A percentile compares a stretch with the other conserved stretches of the same genome.
Evolutionary conservation across 345 rosid genomes (phyloP).

Genomic region (Leavenworthia alabamica): DNA sequence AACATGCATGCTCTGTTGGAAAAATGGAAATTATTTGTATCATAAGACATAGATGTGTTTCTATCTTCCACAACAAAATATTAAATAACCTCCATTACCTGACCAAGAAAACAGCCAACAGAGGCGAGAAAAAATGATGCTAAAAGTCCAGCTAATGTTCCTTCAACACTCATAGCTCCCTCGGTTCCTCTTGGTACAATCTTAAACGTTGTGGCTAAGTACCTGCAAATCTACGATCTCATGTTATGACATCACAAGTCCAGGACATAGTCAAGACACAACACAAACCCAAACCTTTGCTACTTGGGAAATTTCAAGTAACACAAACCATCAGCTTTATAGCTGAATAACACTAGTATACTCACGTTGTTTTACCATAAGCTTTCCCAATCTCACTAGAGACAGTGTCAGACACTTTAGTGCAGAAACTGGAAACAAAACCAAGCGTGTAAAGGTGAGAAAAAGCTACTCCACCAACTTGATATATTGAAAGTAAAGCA

Average conservation of each 20-base stretch:
- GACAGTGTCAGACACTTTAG: slow-evolving; percentile 89
- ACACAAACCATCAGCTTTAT: too few species aligned
- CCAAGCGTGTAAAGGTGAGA: slow-evolving; percentile 56
- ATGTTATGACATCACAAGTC: background rate
- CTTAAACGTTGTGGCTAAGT: slow-evolving; percentile 75
- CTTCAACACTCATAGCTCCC: slow-evolving; percentile 94
- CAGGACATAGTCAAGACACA: too few species aligned
- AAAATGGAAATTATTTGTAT: too few species aligned
- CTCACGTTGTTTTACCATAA: slow-evolving; percentile 93
- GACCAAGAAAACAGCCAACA: slow-evolving; percentile 52
- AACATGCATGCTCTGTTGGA: background rate
- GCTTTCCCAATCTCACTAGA: slow-evolving; percentile 98
- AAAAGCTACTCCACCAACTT: slow-evolving; percentile 56
- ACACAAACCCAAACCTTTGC: slow-evolving; percentile 1
- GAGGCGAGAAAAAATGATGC: slow-evolving; percentile 72
- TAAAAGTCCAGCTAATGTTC: slow-evolving; percentile 81
- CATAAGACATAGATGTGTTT: background rate
- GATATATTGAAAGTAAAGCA: slow-evolving; percentile 63
- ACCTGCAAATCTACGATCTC: slow-evolving; percentile 40
- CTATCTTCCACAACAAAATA: background rate
- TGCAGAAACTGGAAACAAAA: slow-evolving; percentile 91
- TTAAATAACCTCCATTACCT: slow-evolving; percentile 42
- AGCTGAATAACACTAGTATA: background rate
- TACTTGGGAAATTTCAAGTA: background rate
- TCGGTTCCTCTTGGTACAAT: slow-evolving; percentile 94